Percentiles rank a stretch among this genome's conserved stretches.
phyloP scores from a whole-genome alignment of 257 asterid genomes.

The Solanum peruvianum region DNA sequence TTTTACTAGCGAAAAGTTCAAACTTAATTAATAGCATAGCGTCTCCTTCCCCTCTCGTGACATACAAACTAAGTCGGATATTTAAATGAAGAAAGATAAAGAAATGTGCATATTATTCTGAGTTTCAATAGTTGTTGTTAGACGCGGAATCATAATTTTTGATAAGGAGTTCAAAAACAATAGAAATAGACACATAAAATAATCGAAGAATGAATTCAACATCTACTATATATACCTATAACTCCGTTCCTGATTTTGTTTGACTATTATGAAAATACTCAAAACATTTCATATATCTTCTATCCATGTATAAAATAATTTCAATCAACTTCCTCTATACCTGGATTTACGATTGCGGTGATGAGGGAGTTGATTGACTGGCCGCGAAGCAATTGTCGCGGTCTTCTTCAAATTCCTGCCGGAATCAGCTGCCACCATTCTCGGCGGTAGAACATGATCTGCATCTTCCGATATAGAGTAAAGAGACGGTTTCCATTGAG shows the following conservation, averaged over 20 bases:
- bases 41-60: neutral
- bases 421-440: neutral
- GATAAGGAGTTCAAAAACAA: accelerated
- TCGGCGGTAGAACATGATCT: neutral
- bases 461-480: neutral
- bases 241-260: too few species aligned
- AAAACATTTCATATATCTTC: neutral
- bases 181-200: too few species aligned
- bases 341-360: neutral
- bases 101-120: neutral
- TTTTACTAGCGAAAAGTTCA: neutral
- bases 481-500: neutral
- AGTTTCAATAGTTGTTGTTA: neutral
- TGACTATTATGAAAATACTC: too few species aligned
- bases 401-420: neutral
- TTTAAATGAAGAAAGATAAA: neutral
- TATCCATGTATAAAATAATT: neutral
- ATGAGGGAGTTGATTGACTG: neutral
- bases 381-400: neutral
- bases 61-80: neutral
- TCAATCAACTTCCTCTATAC: neutral
- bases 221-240: too few species aligned
- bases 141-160: accelerated
- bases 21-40: neutral
- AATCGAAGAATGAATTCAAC: too few species aligned